A percentile compares a stretch with the other conserved stretches of the same genome.
Conservation (phyloP, 345 rosid species). For the Salix dunnii region DNA sequence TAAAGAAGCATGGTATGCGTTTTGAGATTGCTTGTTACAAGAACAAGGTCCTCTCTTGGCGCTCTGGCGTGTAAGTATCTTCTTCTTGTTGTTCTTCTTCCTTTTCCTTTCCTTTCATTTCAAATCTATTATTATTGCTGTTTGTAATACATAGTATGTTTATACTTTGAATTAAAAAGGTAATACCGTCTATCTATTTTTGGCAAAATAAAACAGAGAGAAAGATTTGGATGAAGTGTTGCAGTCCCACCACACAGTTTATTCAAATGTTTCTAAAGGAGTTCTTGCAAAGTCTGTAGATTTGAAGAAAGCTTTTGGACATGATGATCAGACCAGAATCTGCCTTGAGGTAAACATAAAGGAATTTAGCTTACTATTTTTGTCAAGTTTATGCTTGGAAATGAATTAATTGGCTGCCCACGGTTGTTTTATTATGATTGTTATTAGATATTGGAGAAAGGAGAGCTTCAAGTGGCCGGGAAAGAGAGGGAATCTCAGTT, state of each 20-base stretch:
- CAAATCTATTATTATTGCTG: too few relatives aligned
- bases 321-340: constrained; percentile 70
- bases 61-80: constrained; percentile 75
- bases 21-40: constrained; percentile 98
- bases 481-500: constrained; percentile 93
- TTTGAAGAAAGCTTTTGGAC: constrained; percentile 60
- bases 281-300: constrained; percentile 86
- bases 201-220: constrained; percentile 47
- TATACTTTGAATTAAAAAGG: neutral
- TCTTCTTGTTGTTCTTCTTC: neutral
- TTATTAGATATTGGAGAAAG: constrained; percentile 82
- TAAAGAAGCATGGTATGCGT: constrained; percentile 80
- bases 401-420: too few relatives aligned
- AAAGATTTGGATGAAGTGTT: constrained; percentile 92
- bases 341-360: constrained; percentile 61
- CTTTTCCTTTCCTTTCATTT: neutral
- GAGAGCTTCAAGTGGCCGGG: constrained; percentile 98
- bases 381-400: too few relatives aligned
- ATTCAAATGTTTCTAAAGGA: constrained; percentile 87
- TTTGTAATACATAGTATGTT: neutral
- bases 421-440: neutral
- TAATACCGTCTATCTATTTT: neutral
- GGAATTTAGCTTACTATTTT: neutral
- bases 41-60: constrained; percentile 99
- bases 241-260: constrained; percentile 93